Evolutionary conservation across 768 basidiomycete species (phyloP), one percentile per base, ranked within the genome.

Genomic region (Panaeolus papilionaceus): DNA sequence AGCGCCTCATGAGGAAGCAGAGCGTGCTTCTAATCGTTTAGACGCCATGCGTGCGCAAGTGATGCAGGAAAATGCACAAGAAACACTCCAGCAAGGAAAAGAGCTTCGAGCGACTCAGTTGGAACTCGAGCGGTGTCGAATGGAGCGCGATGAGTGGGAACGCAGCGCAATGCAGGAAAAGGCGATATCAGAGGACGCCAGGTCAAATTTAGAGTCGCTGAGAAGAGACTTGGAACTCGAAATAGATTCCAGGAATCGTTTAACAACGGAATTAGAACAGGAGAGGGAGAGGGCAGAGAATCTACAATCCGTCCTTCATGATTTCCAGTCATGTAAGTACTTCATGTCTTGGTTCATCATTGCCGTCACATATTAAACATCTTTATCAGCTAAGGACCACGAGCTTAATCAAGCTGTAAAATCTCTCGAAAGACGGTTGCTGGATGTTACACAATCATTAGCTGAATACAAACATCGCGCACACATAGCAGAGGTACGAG

Each of bases 391-490:
- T 1, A 98, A 94, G 78, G 95, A 98, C 64, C 90, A 91, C 66
- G 97, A 99, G 76, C 81, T 98, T n/a, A 83, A 84, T 64, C 89
- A 93, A 71, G 93, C 95, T 0, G 89, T 95, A 38, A 88, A 88
- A 69, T 96, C 94, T 62, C 90, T 93, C 64, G 92, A 96, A 71
- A 80, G 84, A 0, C 95, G 92, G 71, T 81, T 99, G 4, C 79
- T 83, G 20, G 84, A 89, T 62, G 81, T 86, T 4, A 93, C 92
- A 0, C 84, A 91, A 69, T 91, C 90, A 9, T 82, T 98, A 37
- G 93, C 93, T n/a, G 95, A 96, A 73, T 98, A 85, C 77, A 97
- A 96, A 76, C 89, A 90, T 69, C 88, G 96, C 40, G 95, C 96
- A 6, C 79, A 93, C 26, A 90, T 88, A 69, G 95, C 97, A 1